Conservation (phyloP, 2,329 filamentous ascomycete species). For the Neofusicoccum laricinum region DNA sequence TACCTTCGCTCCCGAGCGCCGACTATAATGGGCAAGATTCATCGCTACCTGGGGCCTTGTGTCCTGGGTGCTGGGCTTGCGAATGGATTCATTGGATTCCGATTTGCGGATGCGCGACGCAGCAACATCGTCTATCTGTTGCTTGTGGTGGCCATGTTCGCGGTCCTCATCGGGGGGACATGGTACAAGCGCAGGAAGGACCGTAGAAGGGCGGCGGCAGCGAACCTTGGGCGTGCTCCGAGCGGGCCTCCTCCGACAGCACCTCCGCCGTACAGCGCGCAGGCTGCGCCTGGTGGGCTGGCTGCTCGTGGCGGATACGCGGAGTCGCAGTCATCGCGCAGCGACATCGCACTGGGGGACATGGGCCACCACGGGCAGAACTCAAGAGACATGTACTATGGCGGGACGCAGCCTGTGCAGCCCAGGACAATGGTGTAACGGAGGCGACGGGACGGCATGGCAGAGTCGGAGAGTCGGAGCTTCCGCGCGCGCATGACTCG, state of each 20-base stretch:
- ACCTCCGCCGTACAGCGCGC: constrained; percentile 5
- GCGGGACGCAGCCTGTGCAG: not conserved
- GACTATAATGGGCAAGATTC: constrained; percentile 20
- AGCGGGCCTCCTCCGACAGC: not conserved
- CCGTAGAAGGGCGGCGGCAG: not conserved
- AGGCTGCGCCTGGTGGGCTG: not conserved
- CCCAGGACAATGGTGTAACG: constrained; percentile 2
- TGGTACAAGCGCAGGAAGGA: constrained; percentile 10
- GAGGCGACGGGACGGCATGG: not conserved
- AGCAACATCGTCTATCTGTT: constrained; percentile 21
- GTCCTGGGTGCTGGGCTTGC: constrained; percentile 21
- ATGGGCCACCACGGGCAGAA: not conserved
- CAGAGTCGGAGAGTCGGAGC: constrained; percentile 2
- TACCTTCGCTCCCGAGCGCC: constrained; percentile 19
- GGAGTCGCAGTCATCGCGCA: not conserved
- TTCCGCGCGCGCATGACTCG: not conserved
- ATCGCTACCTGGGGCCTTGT: constrained; percentile 21
- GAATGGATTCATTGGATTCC: constrained; percentile 25
- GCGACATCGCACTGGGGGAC: constrained; percentile 3
- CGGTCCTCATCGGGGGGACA: constrained; percentile 5
- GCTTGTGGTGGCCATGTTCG: constrained; percentile 20
- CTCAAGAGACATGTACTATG: not conserved
- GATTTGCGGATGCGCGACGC: constrained; percentile 19
- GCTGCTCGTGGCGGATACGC: not conserved
- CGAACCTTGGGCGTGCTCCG: not conserved